Evolutionary conservation across 345 rosid species (phyloP).

Genomic region (Eucalyptus tenuipes): DNA sequence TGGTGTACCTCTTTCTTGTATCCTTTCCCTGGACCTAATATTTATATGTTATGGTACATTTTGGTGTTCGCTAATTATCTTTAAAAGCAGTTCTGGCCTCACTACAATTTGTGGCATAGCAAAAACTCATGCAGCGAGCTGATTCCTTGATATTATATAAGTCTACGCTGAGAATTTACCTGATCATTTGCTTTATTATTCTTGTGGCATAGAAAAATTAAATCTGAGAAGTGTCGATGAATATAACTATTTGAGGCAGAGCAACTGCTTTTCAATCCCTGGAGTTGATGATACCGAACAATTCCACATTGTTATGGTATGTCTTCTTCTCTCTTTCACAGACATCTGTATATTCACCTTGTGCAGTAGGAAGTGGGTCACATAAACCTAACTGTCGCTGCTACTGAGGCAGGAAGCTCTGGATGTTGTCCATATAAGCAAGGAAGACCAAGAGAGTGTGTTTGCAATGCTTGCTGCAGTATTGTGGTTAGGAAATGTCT

Average conservation of each 20-base stretch:
- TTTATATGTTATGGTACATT: not conserved
- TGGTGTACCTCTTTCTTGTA: not conserved
- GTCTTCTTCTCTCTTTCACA: not conserved
- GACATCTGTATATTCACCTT: not conserved
- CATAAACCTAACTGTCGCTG: not conserved
- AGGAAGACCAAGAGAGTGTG: slow-evolving; percentile 91
- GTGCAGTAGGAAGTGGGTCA: not conserved
- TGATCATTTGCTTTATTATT: not conserved
- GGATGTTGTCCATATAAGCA: slow-evolving; percentile 88
- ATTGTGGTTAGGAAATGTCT: slow-evolving; percentile 90
- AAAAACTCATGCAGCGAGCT: not conserved
- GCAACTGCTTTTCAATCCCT: slow-evolving; percentile 60
- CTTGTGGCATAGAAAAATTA: slow-evolving; percentile 54
- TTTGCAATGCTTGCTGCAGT: slow-evolving; percentile 98
- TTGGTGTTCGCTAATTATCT: not conserved
- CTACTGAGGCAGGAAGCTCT: slow-evolving; percentile 72
- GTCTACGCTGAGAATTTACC: not conserved
- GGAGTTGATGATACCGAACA: slow-evolving; percentile 85
- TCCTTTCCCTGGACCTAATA: not conserved
- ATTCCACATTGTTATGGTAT: slow-evolving; percentile 60
- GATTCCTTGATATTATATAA: not conserved
- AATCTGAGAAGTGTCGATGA: slow-evolving; percentile 66
- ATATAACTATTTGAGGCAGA: slow-evolving; percentile 81
- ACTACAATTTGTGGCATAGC: not conserved
- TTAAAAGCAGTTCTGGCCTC: not conserved